A percentile compares a stretch with the other conserved stretches of the same genome.
Evolutionary conservation across 345 rosid genomes (phyloP).

Genomic region (Populus davidiana): DNA sequence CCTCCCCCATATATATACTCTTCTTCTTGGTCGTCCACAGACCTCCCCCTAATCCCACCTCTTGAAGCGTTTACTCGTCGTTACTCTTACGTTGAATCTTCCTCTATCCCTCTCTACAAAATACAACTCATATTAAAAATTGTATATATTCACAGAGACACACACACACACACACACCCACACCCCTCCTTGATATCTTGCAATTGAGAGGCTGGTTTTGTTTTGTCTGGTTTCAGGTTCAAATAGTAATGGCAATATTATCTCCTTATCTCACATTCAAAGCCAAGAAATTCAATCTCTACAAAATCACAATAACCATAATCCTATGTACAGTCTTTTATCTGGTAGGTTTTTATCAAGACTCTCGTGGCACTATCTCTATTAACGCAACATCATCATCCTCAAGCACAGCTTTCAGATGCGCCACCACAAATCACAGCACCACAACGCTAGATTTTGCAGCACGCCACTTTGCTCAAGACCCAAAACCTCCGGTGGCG

Average conservation of each 20-base stretch:
- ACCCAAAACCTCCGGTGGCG: constrained; percentile 39
- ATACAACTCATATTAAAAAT: too few species aligned
- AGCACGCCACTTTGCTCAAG: constrained; percentile 50
- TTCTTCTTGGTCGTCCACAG: not conserved
- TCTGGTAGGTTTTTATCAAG: constrained; percentile 51
- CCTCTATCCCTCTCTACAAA: not conserved
- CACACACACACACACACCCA: not conserved
- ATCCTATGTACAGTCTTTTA: constrained; percentile 55
- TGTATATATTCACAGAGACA: not conserved
- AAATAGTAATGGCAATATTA: constrained; percentile 5
- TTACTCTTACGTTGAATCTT: not conserved
- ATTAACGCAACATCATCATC: not conserved
- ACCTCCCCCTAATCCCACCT: not conserved
- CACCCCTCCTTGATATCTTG: not conserved
- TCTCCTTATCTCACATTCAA: constrained; percentile 7
- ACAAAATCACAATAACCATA: constrained; percentile 32
- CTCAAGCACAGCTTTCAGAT: not conserved
- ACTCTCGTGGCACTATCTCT: constrained; percentile 18
- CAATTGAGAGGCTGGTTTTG: not conserved
- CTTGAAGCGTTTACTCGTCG: constrained; percentile 9
- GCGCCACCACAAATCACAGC: not conserved
- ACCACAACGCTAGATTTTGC: constrained; percentile 43
- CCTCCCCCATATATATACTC: not conserved
- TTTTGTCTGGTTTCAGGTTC: not conserved
- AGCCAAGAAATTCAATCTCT: constrained; percentile 47